Conservation (phyloP, 1,139 yeast species). For the Yamadazyma atmosphaerica region DNA sequence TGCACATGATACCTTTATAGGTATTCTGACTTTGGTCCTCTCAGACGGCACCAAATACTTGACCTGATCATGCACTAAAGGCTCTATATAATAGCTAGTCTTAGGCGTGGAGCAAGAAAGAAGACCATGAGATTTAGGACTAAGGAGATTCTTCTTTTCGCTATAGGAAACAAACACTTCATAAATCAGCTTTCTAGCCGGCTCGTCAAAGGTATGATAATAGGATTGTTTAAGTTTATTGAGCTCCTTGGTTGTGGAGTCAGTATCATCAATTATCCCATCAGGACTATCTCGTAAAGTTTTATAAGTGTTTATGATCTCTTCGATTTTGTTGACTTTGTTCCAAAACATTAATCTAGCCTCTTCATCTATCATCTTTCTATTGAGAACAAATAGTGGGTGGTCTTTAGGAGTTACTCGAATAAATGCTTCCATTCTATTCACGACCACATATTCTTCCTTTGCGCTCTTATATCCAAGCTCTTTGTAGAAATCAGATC, state of each 20-base stretch:
- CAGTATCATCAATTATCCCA: constrained; percentile 2
- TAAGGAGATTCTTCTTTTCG: constrained; percentile 32
- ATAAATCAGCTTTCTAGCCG: constrained; percentile 17
- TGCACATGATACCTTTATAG: constrained; percentile 28
- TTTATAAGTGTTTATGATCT: constrained; percentile 25
- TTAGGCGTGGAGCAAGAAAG: constrained; percentile 35
- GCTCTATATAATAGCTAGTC: constrained; percentile 22
- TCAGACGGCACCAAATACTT: constrained; percentile 10
- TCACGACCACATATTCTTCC: constrained; percentile 40
- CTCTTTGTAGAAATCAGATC: constrained; percentile 29
- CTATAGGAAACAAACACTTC: constrained; percentile 35
- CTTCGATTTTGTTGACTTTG: constrained; percentile 28
- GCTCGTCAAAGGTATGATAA: constrained; percentile 20
- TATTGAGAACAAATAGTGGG: constrained; percentile 27
- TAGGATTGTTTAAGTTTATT: constrained; percentile 35
- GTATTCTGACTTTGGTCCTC: constrained; percentile 22
- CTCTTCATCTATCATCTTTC: constrained; percentile 34
- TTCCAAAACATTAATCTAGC: constrained; percentile 30
- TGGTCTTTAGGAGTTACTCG: constrained; percentile 27
- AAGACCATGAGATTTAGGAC: constrained; percentile 33
- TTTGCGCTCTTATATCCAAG: constrained; percentile 18
- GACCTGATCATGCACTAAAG: constrained; percentile 9
- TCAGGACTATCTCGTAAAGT: constrained; percentile 13
- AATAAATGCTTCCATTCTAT: constrained; percentile 31
- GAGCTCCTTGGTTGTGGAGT: constrained; percentile 16